Evolutionary conservation across 2,329 filamentous ascomycete genomes (phyloP), one percentile per base, ranked within the genome.

Genomic region (Westerdykella aurantiaca): DNA sequence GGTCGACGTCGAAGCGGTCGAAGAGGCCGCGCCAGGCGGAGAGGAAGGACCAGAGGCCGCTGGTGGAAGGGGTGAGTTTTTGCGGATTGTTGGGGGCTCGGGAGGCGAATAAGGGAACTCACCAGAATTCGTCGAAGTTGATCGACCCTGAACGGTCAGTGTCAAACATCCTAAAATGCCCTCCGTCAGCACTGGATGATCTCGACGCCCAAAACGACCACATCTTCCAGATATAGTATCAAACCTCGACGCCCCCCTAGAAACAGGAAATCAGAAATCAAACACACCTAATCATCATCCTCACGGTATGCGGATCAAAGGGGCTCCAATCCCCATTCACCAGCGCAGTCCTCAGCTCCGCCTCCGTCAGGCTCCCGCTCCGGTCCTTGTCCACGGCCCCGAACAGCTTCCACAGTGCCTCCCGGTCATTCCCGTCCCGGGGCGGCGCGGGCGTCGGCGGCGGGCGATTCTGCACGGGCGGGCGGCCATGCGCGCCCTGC

Each of bases 301-400:
- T 85, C 52, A 97, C 90, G 1, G 93, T 98, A 58, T 95, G 86
- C 4, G 83, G 78, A 69, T 98, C 90, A 67, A 98, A 98, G 4
- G 88, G 81, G 1, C 88, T 88, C 81, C 88, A 96, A 75, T 98
- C 93, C 43, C 90, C 91, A 64, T 98, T 98, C 47, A 97, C 90
- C 5, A 98, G 81, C 16, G 93, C 93, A 1, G 86, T 84, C 9
- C 87, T 85, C 34, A 98, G 82, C 68, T 97, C 91, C 41, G 77
- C 77, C 69, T 95, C 90, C 2, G 86, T 89, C 38, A 98, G 78
- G 52, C 89, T 82, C 16, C 91, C 90, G 41, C 79, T 88, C 44
- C 82, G 77, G 68, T 88, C 79, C 62, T 88, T 90, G 70, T 98
- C 94, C 12, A 96, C 91, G 1, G 89, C 88, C 48, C 86, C 79